Conservation (phyloP, 805 yeast genomes). For the Groenewaldozyma salmanticensis region DNA sequence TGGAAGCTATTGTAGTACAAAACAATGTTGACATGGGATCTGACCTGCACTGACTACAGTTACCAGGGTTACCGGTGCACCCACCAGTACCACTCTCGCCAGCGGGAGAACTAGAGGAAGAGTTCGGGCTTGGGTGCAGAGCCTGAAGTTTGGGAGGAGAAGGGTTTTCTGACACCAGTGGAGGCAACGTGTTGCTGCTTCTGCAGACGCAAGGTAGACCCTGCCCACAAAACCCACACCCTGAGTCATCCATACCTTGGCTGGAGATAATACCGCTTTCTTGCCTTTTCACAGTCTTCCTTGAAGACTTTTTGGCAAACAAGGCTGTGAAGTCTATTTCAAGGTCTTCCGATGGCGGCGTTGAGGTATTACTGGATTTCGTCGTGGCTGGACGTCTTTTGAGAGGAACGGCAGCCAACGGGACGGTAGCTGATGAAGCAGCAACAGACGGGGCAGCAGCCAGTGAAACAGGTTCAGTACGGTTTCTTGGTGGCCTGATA, state of each 20-base stretch:
- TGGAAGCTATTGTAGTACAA: constrained; percentile 72
- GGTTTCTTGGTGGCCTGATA: constrained; percentile 12
- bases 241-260: too few species aligned
- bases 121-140: constrained; percentile 49
- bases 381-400: neutral
- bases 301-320: constrained; percentile 18
- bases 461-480: neutral
- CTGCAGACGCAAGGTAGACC: constrained; percentile 90
- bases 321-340: constrained; percentile 53
- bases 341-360: constrained; percentile 14
- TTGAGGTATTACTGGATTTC: neutral
- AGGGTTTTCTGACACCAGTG: constrained; percentile 12
- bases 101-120: constrained; percentile 3
- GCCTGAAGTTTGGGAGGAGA: constrained; percentile 38
- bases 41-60: constrained; percentile 68
- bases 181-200: constrained; percentile 39
- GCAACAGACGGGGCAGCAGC: neutral
- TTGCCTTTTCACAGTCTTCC: neutral
- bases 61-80: constrained; percentile 84
- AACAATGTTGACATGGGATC: constrained; percentile 87
- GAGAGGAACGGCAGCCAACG: neutral
- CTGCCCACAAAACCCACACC: constrained; percentile 91
- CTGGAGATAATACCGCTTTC: too few species aligned
- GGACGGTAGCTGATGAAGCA: neutral
- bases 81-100: constrained; percentile 22